Base-by-base conservation (phyloP, 148 eudicot species). In the Camellia lanceoleosa region DNA sequence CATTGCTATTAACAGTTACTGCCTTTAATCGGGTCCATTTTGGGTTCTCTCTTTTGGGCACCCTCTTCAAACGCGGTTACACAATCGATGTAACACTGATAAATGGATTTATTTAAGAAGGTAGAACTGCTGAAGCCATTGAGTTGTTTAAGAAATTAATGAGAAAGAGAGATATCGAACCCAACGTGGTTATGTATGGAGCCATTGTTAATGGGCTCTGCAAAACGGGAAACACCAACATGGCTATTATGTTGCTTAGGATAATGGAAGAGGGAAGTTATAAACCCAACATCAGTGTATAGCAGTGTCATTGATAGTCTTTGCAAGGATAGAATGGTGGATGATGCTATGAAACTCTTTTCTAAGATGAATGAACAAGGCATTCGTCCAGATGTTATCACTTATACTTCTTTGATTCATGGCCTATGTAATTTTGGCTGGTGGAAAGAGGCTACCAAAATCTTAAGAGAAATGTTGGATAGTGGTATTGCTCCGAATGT, bases 381-480 rank as follows among this genome's bases (percentile, higher is more conserved):
- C 3, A 60, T 75, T 58, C 47, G 5, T 5, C 66, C 67, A 0
- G 23, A 79, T 68, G 75, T 70, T 44, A 10, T 79, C 18, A 60
- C 62, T 20, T 79, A 68, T 13, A 69, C 20, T 19, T 52, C 81
- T 41, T 69, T 68, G 9, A 69, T 79, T 42, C 9, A 7, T 12
- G 81, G 73, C 23, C 46, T 79, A 5, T 79, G 81, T 19, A 49
- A 56, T 56, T 44, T 52, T 18, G 54, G 64, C 15, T 5, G 65
- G 10, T 69, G 75, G 52, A 60, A 23, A 3, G 67, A 68, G 38
- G 75, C 46, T 41, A 55, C 41, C 15, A 43, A 38, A 6, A 5
- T 79, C 2, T 18, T 79, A 30, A 55, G 4, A 3, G 38, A 69
- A 54, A 79, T 23, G 30, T 23, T 23, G 30, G 30, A 23, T 23